Evolutionary conservation across 768 basidiomycete species (phyloP).

Genomic region (Rubroboletus pulcherrimus): DNA sequence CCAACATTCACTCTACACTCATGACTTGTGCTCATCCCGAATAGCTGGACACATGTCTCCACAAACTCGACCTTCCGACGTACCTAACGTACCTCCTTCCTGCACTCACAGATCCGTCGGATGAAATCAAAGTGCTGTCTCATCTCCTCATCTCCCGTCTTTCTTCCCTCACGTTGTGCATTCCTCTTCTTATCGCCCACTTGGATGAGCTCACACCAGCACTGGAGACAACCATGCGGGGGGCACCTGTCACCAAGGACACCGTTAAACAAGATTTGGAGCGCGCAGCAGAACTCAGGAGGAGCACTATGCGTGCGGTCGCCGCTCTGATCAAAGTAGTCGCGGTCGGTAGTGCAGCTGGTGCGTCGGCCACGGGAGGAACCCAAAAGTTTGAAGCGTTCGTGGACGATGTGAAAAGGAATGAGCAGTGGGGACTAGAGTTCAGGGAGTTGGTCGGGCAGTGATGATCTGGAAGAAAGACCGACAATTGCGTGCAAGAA

Average conservation of each 20-base stretch:
- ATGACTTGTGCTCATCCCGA: background rate
- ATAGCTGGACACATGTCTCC: conserved; percentile 88
- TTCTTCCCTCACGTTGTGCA: conserved; percentile 58
- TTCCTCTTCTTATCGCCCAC: conserved; percentile 45
- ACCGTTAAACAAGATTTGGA: conserved; percentile 93
- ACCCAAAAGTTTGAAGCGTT: conserved; percentile 67
- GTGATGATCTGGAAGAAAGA: conserved; percentile 6
- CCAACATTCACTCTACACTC: background rate
- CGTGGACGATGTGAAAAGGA: conserved; percentile 70
- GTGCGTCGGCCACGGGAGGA: conserved; percentile 21
- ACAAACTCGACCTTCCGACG: conserved; percentile 80
- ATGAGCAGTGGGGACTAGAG: conserved; percentile 61
- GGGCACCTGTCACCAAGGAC: conserved; percentile 85
- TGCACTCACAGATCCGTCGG: conserved; percentile 83
- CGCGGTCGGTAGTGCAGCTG: conserved; percentile 52
- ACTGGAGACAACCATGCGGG: conserved; percentile 87
- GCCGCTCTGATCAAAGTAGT: conserved; percentile 78
- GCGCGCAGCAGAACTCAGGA: conserved; percentile 84
- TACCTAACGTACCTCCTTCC: conserved; percentile 79
- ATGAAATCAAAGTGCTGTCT: conserved; percentile 96
- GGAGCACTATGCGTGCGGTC: conserved; percentile 84
- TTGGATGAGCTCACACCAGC: conserved; percentile 82
- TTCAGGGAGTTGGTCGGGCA: conserved; percentile 39
- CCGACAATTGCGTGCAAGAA: background rate
- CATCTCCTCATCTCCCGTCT: conserved; percentile 95